Evolutionary conservation across 768 basidiomycete genomes (phyloP).

Genomic region (Cubamyces sp.): DNA sequence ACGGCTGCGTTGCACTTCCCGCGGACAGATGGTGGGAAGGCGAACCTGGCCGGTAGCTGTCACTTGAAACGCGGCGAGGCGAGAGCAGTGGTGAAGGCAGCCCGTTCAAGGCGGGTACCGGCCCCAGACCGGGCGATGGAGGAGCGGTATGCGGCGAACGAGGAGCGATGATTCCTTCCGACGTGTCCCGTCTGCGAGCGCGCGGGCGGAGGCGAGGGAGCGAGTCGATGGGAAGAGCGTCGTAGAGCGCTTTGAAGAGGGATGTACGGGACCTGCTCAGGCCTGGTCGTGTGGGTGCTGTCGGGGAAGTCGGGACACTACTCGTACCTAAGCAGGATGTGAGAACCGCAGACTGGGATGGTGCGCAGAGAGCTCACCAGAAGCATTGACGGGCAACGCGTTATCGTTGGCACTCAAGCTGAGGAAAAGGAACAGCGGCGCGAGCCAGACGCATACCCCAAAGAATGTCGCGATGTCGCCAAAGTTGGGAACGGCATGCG

Average conservation of each 20-base stretch:
- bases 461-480: slow-evolving; percentile 85
- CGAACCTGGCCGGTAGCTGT: slow-evolving; percentile 17
- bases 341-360: neutral
- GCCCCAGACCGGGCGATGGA: slow-evolving; percentile 27
- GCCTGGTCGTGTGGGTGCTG: slow-evolving; percentile 32
- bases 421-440: slow-evolving; percentile 92
- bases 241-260: slow-evolving; percentile 69
- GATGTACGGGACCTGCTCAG: slow-evolving; percentile 53
- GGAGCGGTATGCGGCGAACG: slow-evolving; percentile 41
- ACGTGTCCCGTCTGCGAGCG: slow-evolving; percentile 47
- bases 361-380: slow-evolving; percentile 40
- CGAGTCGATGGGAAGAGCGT: slow-evolving; percentile 44
- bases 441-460: slow-evolving; percentile 83
- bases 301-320: slow-evolving; percentile 32
- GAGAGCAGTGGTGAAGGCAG: slow-evolving; percentile 29
- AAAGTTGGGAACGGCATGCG: slow-evolving; percentile 45
- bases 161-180: slow-evolving; percentile 76
- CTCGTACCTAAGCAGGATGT: slow-evolving; percentile 3
- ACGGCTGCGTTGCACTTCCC: neutral
- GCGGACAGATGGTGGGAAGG: neutral
- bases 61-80: slow-evolving; percentile 30
- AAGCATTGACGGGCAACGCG: slow-evolving; percentile 76
- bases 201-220: slow-evolving; percentile 49
- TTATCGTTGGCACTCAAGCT: slow-evolving; percentile 97
- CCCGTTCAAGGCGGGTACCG: slow-evolving; percentile 23